Percentiles rank a stretch among this genome's conserved stretches.
Evolutionary conservation across 1,139 yeast species (phyloP).

Genomic region (Suhomyces anneliseae): DNA sequence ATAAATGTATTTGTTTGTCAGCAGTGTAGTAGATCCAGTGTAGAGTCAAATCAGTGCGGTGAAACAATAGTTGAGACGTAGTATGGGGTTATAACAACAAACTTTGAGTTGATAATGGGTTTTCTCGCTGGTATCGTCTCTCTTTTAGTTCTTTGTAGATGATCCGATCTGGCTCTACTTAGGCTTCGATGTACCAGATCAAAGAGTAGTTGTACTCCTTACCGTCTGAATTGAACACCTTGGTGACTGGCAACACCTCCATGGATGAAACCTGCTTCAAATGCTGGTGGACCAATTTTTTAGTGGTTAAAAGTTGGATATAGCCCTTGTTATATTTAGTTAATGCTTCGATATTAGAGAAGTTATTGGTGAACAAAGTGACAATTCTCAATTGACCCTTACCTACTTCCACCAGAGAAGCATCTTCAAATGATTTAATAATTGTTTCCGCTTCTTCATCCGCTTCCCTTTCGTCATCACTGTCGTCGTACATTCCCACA

Average conservation of each 20-base stretch:
- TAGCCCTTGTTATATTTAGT: constrained; percentile 6
- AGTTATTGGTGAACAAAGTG: constrained; percentile 21
- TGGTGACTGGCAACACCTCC: constrained; percentile 31
- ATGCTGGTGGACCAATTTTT: not conserved
- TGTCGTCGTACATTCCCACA: constrained; percentile 40
- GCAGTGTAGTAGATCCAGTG: too few species aligned
- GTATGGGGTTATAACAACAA: too few species aligned
- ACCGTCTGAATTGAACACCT: constrained; percentile 22
- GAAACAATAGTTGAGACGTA: too few species aligned
- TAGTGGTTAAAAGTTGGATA: constrained; percentile 15
- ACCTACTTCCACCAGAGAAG: constrained; percentile 5
- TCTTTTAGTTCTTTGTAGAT: too few species aligned
- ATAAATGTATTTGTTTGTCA: not conserved
- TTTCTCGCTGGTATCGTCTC: too few species aligned
- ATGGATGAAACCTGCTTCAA: not conserved
- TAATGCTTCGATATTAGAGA: constrained; percentile 11
- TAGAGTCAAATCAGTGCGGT: too few species aligned
- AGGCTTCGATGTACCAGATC: constrained; percentile 12
- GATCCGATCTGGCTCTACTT: too few species aligned
- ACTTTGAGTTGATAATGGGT: too few species aligned
- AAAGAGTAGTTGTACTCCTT: constrained; percentile 21
- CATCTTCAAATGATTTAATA: constrained; percentile 2
- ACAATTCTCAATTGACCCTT: constrained; percentile 3
- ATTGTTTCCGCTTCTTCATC: not conserved
- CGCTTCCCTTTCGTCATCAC: constrained; percentile 33